Evolutionary conservation across 108 stramenopile species (phyloP), one percentile per base, ranked within the genome.

Genomic region (Stephanodiscus triporus): DNA sequence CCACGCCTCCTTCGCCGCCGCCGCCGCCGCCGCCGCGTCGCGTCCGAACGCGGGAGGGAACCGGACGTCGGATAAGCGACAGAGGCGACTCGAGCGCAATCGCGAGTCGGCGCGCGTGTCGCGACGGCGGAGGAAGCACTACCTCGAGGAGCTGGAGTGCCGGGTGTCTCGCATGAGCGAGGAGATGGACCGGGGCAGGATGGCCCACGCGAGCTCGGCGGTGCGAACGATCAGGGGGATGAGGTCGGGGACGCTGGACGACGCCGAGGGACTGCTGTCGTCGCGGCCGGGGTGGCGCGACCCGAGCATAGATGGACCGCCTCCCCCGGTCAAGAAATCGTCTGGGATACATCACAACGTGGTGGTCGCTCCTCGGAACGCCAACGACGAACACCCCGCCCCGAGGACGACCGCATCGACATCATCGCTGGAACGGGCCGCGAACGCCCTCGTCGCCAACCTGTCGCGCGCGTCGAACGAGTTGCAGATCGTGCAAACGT

Each of bases 81-180:
- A 93, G 74, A 89, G 91, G 43, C 92, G 97, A 1, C 82, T 98
- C 17, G 96, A 96, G 58, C 84, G 96, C 20, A 98, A 98, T 70
- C 91, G 98, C 19, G 96, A 97, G 81, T 97, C 96, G 14, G 98
- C 98, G 7, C 87, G 96, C 1, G 83, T 92, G 17, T 94, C 93
- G 24, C 89, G 98, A 4, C 84, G 95, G 9, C 82, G 97, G 16
- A 84, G 97, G 63, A 98, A 98, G 82, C 87, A 94, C 48, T 94
- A 98, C 72, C 86, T 98, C n/a, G 97, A 97, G 83, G 95, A 93
- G 23, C 76, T 98, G 48, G 97, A 97, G 73, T 85, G 85, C 26
- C 82, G 83, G 42, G 97, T 98, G 26, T 75, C 71, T 6, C 66
- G 65, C 2, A 56, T 97, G 13, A 74, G 73, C 23, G 79, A 81